These are phyloP conservation scores for Capsicum pubescens DNA, from an alignment of 257 asterid species.

Conservation along the genomic window DNA sequence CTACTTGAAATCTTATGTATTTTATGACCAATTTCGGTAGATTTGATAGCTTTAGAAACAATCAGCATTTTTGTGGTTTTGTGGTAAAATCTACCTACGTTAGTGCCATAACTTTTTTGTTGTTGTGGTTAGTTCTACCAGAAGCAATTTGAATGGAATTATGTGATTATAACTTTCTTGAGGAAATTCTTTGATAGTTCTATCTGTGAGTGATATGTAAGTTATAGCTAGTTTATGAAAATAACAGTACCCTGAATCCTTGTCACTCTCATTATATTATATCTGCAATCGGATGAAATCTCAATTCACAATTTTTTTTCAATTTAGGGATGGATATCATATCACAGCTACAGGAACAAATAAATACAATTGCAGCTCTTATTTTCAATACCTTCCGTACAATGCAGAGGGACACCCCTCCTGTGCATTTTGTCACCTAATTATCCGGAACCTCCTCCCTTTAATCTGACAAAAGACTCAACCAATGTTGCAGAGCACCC, in stretches of 20 bases:
- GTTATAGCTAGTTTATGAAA: too few relatives aligned
- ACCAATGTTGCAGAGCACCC: slow-evolving; percentile 74
- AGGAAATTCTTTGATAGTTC: too few relatives aligned
- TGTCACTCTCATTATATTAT: too few relatives aligned
- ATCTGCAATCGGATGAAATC: neutral
- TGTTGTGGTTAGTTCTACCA: too few relatives aligned
- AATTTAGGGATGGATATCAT: slow-evolving; percentile 64
- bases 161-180: too few relatives aligned
- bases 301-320: neutral
- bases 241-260: too few relatives aligned
- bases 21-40: neutral
- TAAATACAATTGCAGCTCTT: slow-evolving; percentile 66
- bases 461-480: slow-evolving; percentile 56
- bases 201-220: too few relatives aligned
- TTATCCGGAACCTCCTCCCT: slow-evolving; percentile 84
- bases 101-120: too few relatives aligned
- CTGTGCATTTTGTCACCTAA: slow-evolving; percentile 83
- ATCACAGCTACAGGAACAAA: slow-evolving; percentile 86
- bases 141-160: too few relatives aligned
- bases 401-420: slow-evolving; percentile 70
- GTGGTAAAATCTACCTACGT: too few relatives aligned
- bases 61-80: neutral
- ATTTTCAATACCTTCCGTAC: slow-evolving; percentile 89
- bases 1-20: neutral
- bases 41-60: neutral